Percentiles rank a stretch among this genome's conserved stretches.
Conservation (phyloP, 1,284 basidiomycete genomes). For the Rhodotorula sp. region DNA sequence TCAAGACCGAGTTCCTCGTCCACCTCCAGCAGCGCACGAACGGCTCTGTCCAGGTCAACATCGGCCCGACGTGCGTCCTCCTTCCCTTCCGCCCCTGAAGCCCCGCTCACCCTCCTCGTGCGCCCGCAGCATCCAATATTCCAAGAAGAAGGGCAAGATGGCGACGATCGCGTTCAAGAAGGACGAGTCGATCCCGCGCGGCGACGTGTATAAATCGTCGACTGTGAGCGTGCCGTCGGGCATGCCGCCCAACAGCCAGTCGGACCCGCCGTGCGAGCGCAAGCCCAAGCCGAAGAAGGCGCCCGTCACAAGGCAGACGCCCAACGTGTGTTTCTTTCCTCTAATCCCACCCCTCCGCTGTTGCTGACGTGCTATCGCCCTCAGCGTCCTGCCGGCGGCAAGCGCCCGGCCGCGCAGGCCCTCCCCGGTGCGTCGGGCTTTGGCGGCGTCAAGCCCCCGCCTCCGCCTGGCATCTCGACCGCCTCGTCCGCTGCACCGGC, state of each 20-base stretch:
- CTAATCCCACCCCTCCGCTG: not conserved
- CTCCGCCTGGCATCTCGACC: conserved; percentile 23
- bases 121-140: conserved; percentile 70
- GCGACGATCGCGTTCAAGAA: conserved; percentile 84
- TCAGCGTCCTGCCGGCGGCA: conserved; percentile 40
- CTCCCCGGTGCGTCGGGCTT: conserved; percentile 45
- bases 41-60: conserved; percentile 71
- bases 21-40: conserved; percentile 79
- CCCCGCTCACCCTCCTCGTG: conserved; percentile 6
- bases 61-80: conserved; percentile 70
- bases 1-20: conserved; percentile 94
- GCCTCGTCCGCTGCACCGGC: conserved; percentile 29
- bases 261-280: conserved; percentile 78
- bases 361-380: not conserved
- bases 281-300: conserved; percentile 60
- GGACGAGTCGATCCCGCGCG: conserved; percentile 79
- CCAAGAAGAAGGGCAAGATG: conserved; percentile 97
- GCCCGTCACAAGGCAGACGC: conserved; percentile 62
- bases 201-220: conserved; percentile 93
- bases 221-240: conserved; percentile 85
- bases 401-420: conserved; percentile 50
- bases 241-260: conserved; percentile 77
- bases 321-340: conserved; percentile 13
- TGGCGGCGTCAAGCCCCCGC: conserved; percentile 25
- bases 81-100: not conserved